Conservation (phyloP, 78 protist genomes). For the Emiliania huxleyi region DNA sequence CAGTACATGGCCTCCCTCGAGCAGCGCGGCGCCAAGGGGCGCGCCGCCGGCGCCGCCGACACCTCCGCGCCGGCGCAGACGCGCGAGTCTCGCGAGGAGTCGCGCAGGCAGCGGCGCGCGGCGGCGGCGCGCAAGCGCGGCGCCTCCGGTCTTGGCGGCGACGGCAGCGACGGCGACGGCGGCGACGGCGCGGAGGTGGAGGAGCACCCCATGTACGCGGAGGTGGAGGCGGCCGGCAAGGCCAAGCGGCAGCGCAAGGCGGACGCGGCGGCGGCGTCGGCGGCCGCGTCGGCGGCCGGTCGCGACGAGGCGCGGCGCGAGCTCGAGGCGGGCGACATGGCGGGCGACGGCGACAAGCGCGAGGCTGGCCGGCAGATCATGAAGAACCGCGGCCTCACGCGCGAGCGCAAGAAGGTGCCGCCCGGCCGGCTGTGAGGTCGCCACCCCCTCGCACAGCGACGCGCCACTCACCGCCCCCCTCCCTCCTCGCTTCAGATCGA, state of each 20-base stretch:
- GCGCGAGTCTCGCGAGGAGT: background rate
- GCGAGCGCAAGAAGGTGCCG: constrained; percentile 32
- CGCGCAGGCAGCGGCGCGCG: background rate
- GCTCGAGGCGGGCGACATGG: background rate
- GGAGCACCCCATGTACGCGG: background rate
- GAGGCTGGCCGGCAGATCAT: background rate
- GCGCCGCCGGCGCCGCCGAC: background rate
- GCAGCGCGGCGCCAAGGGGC: background rate
- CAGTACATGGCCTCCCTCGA: background rate
- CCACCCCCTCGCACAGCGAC: too few relatives aligned
- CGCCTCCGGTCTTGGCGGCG: background rate
- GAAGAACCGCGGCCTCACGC: constrained; percentile 27
- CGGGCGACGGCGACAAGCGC: background rate
- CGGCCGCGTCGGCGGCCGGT: background rate
- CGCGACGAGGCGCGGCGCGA: background rate
- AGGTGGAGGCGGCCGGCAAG: background rate
- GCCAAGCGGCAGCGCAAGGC: background rate
- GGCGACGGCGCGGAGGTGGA: background rate
- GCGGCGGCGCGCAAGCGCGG: background rate
- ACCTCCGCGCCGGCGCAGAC: background rate
- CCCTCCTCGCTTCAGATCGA: too few relatives aligned
- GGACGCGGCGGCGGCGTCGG: background rate
- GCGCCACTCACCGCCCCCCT: too few relatives aligned
- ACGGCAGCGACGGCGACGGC: background rate
- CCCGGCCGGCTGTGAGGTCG: too few relatives aligned